phyloP scores from a whole-genome alignment of 305 asterid genomes.

The Caryopteris hybrid region DNA sequence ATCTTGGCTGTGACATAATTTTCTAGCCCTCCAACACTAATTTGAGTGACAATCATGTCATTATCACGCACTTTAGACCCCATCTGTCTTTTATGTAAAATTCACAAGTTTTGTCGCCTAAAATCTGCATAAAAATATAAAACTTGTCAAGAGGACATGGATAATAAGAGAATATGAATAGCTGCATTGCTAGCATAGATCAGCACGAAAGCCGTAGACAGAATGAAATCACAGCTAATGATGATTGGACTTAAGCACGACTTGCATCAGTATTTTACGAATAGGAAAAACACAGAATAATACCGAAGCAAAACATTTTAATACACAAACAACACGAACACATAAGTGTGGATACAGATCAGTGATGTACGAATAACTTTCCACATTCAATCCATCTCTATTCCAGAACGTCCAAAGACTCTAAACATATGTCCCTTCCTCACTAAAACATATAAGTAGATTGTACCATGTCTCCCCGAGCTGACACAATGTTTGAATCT shows the following conservation, averaged over 20 bases:
- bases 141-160: background rate
- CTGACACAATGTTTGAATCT: background rate
- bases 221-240: background rate
- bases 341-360: background rate
- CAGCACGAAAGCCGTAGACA: background rate
- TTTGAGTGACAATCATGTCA: slow-evolving; percentile 58
- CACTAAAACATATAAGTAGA: background rate
- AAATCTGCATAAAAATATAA: slow-evolving; percentile 21
- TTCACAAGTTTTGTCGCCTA: background rate
- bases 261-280: background rate
- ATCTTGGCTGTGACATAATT: slow-evolving; percentile 51
- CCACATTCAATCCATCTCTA: background rate
- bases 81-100: slow-evolving; percentile 27
- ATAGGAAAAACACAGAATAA: background rate
- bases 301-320: background rate
- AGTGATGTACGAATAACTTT: background rate
- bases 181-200: background rate
- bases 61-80: slow-evolving; percentile 37
- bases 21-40: slow-evolving; percentile 73
- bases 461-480: background rate
- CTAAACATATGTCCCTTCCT: background rate
- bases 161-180: background rate
- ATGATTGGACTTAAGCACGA: background rate
- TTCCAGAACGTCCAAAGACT: background rate
- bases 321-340: background rate